These are phyloP conservation scores for Clonostachys chloroleuca DNA, from an alignment of 2,329 filamentous ascomycete species.

Conservation along the genomic window DNA sequence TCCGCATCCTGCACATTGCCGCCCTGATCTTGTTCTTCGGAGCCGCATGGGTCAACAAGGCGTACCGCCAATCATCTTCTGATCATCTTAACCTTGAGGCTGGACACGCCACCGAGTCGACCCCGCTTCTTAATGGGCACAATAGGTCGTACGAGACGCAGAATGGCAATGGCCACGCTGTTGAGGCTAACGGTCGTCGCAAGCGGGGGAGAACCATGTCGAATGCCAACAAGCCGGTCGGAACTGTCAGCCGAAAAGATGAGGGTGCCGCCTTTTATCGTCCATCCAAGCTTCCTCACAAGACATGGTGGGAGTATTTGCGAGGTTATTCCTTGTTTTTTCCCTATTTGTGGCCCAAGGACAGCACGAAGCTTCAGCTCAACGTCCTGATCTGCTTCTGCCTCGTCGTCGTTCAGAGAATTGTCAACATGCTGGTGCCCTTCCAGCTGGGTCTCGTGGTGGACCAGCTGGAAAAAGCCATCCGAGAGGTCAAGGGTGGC, in stretches of 20 bases:
- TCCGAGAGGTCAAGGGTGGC: constrained; percentile 40
- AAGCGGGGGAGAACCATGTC: constrained; percentile 27
- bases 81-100: constrained; percentile 27
- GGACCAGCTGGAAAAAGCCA: constrained; percentile 56
- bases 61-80: constrained; percentile 24
- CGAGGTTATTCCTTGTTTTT: constrained; percentile 91
- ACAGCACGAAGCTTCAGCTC: constrained; percentile 67
- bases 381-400: constrained; percentile 79
- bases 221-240: constrained; percentile 23
- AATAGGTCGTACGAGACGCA: constrained; percentile 26
- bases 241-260: constrained; percentile 36
- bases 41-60: constrained; percentile 34
- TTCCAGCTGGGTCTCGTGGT: constrained; percentile 76
- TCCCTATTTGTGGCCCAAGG: constrained; percentile 93
- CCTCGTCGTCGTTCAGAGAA: constrained; percentile 74
- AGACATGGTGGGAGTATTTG: constrained; percentile 95
- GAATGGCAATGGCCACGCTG: constrained; percentile 12
- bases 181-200: constrained; percentile 12
- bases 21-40: constrained; percentile 47
- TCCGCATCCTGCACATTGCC: constrained; percentile 64
- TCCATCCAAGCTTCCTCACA: constrained; percentile 78
- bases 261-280: constrained; percentile 80
- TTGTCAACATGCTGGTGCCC: constrained; percentile 84
- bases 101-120: constrained; percentile 47
- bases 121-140: constrained; percentile 54